Base-by-base conservation (phyloP, 805 yeast genomes). In the Nakazawaea anatomiae region DNA sequence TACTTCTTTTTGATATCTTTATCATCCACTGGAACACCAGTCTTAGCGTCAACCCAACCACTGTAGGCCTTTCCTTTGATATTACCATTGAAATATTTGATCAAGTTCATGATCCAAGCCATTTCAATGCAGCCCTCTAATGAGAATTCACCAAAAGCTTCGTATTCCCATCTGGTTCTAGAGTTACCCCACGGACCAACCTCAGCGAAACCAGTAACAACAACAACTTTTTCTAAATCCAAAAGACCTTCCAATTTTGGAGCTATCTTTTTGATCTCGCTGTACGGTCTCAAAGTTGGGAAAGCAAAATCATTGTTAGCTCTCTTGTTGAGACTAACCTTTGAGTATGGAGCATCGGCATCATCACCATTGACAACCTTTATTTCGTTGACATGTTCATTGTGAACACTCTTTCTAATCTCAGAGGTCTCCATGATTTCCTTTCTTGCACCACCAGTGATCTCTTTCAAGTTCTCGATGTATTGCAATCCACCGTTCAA, bases 131-230 rank as follows among this genome's bases (percentile, higher is more conserved):
- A 87, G 65, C 99, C 99, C 73, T 94, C 99, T 61, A 94, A 75
- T 8, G 97, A 91, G 73, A 94, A 94, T 66, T 87, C 89, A 63
- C 99, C 99, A 54, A 69, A 59, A 44, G 97, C 89, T 75, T 94
- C 99, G 96, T 94, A 94, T 73, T 94, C 98, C 99, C 99, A 94
- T 79, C 99, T 83, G 52, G 99, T 94, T 80, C 98, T 87, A 39
- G 99, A 74, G 69, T 91, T 90, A 81, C 99, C 99, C 96, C 97
- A 95, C 64, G 99, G 99, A 66, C 97, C 95, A 60, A 94, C 98
- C 74, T 94, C 99, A 57, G 97, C 77, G 75, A 92, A 94, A 73
- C 99, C 99, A 44, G 99, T 92, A 54, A 94, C 92, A 57, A 94
- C 99, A 58, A 92, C 80, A 53, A 90, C 94, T 59, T 82, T 82